Evolutionary conservation across 306 rosid species (phyloP).

Genomic region (Inga oerstediana): DNA sequence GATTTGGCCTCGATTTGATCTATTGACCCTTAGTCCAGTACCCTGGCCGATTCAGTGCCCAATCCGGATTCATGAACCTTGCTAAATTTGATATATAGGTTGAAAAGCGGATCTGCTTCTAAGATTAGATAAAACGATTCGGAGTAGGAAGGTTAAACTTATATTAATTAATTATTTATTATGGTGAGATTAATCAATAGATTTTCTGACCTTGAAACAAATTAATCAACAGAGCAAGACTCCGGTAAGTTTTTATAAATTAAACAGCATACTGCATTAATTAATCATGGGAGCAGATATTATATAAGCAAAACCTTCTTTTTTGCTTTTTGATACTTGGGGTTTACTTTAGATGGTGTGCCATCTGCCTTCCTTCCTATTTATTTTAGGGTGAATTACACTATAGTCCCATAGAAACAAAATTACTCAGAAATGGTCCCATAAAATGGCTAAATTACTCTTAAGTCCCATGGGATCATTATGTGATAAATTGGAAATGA

Average conservation of each 20-base stretch:
- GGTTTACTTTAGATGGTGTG: not conserved
- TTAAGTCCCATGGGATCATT: no score
- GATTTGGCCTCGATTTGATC: no score
- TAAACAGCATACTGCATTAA: not conserved
- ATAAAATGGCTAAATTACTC: no score
- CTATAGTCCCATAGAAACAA: no score
- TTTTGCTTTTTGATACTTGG: not conserved
- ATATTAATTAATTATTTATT: no score
- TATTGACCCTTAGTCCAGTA: no score
- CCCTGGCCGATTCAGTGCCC: no score
- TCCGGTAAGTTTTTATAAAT: not conserved
- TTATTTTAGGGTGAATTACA: no score
- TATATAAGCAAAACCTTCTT: not conserved
- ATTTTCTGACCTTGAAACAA: not conserved
- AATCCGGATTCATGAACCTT: no score
- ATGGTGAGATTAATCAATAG: not conserved
- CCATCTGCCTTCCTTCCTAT: not conserved
- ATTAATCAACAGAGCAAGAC: not conserved
- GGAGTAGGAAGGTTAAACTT: no score
- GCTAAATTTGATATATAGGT: not conserved
- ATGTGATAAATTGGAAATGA: no score
- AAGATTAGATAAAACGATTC: not conserved
- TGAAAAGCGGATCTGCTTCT: not conserved
- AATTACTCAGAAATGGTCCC: no score
- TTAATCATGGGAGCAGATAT: not conserved